Conservation (phyloP, 768 basidiomycete species). For the Leucocoprinus sp. region DNA sequence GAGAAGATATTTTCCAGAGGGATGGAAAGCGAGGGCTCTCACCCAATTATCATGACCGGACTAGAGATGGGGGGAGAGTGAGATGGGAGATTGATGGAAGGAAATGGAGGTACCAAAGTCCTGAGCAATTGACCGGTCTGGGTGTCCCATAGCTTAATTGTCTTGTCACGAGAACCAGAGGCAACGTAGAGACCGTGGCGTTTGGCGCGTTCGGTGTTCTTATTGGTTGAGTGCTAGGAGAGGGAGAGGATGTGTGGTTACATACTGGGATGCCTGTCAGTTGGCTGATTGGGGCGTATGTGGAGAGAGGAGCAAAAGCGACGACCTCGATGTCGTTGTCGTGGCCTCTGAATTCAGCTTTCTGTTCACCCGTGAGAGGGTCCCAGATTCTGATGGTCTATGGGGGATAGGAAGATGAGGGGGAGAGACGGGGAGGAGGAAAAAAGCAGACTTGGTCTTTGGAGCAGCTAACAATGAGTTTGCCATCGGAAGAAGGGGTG, state of each 20-base stretch:
- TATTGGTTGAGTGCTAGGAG: neutral
- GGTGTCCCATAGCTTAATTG: conserved; percentile 86
- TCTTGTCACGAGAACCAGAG: conserved; percentile 86
- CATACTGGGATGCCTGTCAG: conserved; percentile 64
- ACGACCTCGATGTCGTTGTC: conserved; percentile 81
- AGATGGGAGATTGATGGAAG: too few species aligned
- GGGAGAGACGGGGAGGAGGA: conserved; percentile 14
- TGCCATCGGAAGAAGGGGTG: conserved; percentile 62
- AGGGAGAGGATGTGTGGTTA: conserved; percentile 8
- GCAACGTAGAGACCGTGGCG: conserved; percentile 55
- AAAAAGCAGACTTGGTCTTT: conserved; percentile 68
- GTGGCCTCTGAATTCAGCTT: conserved; percentile 80
- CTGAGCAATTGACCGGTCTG: conserved; percentile 74
- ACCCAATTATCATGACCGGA: conserved; percentile 89
- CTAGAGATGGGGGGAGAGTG: conserved; percentile 22
- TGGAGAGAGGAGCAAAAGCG: conserved; percentile 69
- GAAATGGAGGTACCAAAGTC: conserved; percentile 60
- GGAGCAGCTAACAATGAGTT: conserved; percentile 69
- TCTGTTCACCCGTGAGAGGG: conserved; percentile 62
- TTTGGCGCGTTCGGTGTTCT: conserved; percentile 47
- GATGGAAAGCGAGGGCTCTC: conserved; percentile 82
- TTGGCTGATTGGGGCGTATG: conserved; percentile 71
- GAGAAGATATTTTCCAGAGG: conserved; percentile 82
- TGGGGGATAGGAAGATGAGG: conserved; percentile 14
- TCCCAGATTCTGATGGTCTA: conserved; percentile 80